Evolutionary conservation across 2,329 filamentous ascomycete genomes (phyloP).

Genomic region (Aphanocladium album): DNA sequence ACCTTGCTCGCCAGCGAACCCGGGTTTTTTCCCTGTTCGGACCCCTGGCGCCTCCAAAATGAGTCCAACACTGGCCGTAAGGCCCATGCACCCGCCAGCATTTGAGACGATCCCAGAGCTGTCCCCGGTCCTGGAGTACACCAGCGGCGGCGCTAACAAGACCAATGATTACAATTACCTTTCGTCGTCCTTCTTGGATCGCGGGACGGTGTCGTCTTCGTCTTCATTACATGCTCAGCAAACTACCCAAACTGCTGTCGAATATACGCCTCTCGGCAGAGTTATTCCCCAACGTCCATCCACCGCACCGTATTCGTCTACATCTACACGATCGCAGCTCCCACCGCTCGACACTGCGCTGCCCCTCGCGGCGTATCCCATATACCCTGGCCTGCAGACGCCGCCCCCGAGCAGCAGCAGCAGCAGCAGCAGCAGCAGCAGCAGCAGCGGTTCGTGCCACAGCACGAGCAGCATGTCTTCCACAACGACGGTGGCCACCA

Average conservation of each 20-base stretch:
- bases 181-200: neutral
- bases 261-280: neutral
- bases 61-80: constrained; percentile 15
- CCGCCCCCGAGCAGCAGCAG: neutral
- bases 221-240: constrained; percentile 13
- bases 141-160: constrained; percentile 3
- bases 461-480: constrained; percentile 14
- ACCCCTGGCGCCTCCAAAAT: constrained; percentile 13
- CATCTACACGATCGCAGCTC: neutral
- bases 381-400: constrained; percentile 29
- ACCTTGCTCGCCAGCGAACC: neutral
- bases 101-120: constrained; percentile 17
- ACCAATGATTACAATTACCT: neutral
- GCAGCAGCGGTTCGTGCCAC: constrained; percentile 10
- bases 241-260: neutral
- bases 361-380: constrained; percentile 19
- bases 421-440: constrained; percentile 9
- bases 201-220: neutral
- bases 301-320: neutral
- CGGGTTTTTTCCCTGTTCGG: neutral
- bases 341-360: constrained; percentile 7
- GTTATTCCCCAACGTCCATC: neutral
- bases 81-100: constrained; percentile 14
- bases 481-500: neutral
- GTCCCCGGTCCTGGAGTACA: constrained; percentile 5